phyloP scores from a whole-genome alignment of 2,329 filamentous ascomycete genomes.

The Aspergillus sp. region DNA sequence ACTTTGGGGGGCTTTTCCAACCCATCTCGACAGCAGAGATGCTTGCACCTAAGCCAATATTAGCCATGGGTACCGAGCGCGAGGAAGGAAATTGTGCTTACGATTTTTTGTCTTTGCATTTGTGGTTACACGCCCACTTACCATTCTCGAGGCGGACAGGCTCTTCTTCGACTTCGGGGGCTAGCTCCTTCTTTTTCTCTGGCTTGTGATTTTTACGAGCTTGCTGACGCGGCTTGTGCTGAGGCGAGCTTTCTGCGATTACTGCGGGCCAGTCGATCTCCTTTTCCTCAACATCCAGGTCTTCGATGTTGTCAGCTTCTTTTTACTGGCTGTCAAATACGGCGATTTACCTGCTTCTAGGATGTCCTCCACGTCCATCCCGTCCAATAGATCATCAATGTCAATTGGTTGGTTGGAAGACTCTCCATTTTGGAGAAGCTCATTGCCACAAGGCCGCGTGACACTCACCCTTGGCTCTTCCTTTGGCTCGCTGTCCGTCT shows the following conservation, averaged over 20 bases:
- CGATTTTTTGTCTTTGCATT: slow-evolving; percentile 54
- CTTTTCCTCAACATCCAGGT: slow-evolving; percentile 3
- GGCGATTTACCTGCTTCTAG: slow-evolving; percentile 32
- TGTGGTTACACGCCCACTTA: slow-evolving; percentile 67
- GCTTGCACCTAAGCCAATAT: slow-evolving; percentile 52
- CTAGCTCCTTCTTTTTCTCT: slow-evolving; percentile 6
- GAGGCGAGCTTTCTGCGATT: slow-evolving; percentile 6
- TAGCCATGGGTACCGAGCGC: slow-evolving; percentile 20
- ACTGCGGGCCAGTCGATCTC: slow-evolving; percentile 18
- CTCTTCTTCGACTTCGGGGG: slow-evolving; percentile 27
- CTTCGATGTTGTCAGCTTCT: neutral
- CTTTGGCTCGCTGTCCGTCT: slow-evolving; percentile 9
- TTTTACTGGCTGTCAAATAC: neutral
- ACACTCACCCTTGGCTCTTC: slow-evolving; percentile 12
- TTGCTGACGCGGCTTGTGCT: neutral
- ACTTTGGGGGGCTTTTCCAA: slow-evolving; percentile 56
- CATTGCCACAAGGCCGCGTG: slow-evolving; percentile 12
- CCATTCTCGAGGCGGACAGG: slow-evolving; percentile 58
- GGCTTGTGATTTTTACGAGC: slow-evolving; percentile 5
- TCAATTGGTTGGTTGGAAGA: slow-evolving; percentile 5
- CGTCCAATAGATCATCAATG: slow-evolving; percentile 46
- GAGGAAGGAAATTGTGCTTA: slow-evolving; percentile 13
- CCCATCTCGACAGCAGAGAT: slow-evolving; percentile 66
- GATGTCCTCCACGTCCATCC: slow-evolving; percentile 49
- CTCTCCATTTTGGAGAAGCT: slow-evolving; percentile 9